Base-by-base conservation (phyloP, 2,329 filamentous ascomycete species). In the Exophiala xenobiotica region DNA sequence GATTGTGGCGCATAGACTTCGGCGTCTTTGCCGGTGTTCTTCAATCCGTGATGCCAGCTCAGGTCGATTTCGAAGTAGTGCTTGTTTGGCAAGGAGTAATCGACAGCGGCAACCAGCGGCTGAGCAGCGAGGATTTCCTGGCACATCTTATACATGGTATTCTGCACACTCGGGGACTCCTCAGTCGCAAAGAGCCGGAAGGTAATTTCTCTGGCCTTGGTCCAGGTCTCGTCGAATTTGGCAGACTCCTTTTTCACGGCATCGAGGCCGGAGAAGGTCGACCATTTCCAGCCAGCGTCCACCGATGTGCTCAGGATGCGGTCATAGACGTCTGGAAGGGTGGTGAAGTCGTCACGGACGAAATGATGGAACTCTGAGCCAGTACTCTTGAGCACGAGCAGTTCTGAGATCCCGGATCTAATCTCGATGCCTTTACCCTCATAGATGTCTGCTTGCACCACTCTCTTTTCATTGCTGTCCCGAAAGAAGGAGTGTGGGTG, bases 101-200 rank as follows among this genome's bases (percentile, higher is more conserved):
- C 81, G 35, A 93, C 88, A 18, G 79, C 77, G 38, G 86, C 81
- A 18, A 90, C 80, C 58, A 85, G 77, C 11, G 90, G 86, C 19
- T 85, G 87, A 18, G 78, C 82, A 6, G 81, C 86, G 46, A 99
- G 77, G 61, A 99, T 96, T 69, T 86, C 77, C 70, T 92, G 87
- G 63, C 82, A 85, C 92, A 99, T 99, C 78, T 96, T 95, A 78
- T 96, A 99, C 93, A 99, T 97, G 55, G 92, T 97, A 64, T 85
- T 86, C 75, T 99, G 93, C 19, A 99, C 93, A 64, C 89, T 95
- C 40, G 93, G 88, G 64, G 89, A 95, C 67, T 90, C 79, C 66
- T 99, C 91, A 66, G 86, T 82, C 35, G 93, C 92, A 65, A 99
- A 99, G 0, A 85, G 88, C 74, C 88, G 87, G 69, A 96, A 78